Evolutionary conservation across 257 asterid genomes (phyloP).

Genomic region (Primulina eburnea): DNA sequence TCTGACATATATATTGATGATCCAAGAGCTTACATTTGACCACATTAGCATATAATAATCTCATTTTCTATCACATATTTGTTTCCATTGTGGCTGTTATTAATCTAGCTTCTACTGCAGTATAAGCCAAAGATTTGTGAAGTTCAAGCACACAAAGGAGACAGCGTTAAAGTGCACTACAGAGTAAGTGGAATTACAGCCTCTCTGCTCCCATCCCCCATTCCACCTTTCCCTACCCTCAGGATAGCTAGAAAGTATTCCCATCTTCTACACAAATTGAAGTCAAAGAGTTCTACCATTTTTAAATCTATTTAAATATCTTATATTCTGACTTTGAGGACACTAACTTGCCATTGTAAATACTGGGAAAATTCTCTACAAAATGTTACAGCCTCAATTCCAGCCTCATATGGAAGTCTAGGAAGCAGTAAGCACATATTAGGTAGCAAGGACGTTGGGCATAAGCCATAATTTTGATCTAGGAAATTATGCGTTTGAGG

Average conservation of each 20-base stretch:
- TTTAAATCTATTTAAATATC: not conserved
- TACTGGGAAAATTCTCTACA: no score
- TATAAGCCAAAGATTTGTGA: conserved; percentile 76
- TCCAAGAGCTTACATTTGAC: no score
- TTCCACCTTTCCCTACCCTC: not conserved
- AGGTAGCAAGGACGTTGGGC: no score
- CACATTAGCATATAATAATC: no score
- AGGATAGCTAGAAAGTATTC: not conserved
- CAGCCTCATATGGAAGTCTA: no score
- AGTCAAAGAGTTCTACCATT: not conserved
- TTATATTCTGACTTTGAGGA: conserved; percentile 2
- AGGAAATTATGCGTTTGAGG: no score
- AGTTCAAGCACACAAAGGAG: conserved; percentile 93
- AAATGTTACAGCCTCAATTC: no score
- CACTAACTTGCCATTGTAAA: not conserved
- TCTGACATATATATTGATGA: no score
- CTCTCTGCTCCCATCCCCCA: not conserved
- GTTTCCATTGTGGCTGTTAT: not conserved
- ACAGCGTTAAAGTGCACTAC: conserved; percentile 79
- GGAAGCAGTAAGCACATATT: no score
- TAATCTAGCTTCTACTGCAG: conserved; percentile 47
- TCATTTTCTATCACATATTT: not conserved
- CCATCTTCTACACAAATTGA: not conserved
- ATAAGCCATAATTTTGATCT: no score
- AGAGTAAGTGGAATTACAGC: conserved; percentile 51